These are phyloP conservation scores for Didymella glomerata DNA, from an alignment of 2,329 filamentous ascomycete species.

Conservation along the genomic window DNA sequence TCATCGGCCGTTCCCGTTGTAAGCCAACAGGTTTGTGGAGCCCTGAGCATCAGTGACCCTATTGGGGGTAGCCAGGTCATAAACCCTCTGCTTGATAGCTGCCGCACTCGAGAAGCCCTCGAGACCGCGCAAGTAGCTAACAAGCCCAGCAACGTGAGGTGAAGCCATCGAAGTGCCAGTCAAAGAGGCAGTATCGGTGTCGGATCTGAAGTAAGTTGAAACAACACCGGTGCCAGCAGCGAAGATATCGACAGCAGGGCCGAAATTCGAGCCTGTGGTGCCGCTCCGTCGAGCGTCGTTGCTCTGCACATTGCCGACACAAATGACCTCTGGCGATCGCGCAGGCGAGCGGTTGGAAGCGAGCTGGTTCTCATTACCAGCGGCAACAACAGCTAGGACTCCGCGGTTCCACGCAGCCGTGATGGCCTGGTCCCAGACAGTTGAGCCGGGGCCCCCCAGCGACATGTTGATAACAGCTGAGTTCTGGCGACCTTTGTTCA, in stretches of 20 bases:
- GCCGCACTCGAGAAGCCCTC: slow-evolving; percentile 45
- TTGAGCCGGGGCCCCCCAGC: slow-evolving; percentile 42
- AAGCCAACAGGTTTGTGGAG: slow-evolving; percentile 39
- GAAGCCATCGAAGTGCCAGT: slow-evolving; percentile 72
- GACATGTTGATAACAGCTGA: slow-evolving; percentile 52
- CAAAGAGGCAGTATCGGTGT: slow-evolving; percentile 55
- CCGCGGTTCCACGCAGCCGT: slow-evolving; percentile 43
- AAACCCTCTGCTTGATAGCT: slow-evolving; percentile 31
- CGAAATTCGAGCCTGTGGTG: slow-evolving; percentile 48
- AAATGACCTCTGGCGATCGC: slow-evolving; percentile 47
- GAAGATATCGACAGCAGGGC: slow-evolving; percentile 51
- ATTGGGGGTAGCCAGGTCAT: slow-evolving; percentile 30
- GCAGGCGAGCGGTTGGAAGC: slow-evolving; percentile 43
- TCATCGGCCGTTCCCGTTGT: slow-evolving; percentile 37
- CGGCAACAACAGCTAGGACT: slow-evolving; percentile 46
- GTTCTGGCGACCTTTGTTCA: slow-evolving; percentile 36
- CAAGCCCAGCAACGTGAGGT: slow-evolving; percentile 73
- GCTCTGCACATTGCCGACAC: slow-evolving; percentile 47
- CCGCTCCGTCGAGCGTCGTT: slow-evolving; percentile 32
- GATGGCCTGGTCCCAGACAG: slow-evolving; percentile 46
- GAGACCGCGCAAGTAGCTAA: slow-evolving; percentile 71
- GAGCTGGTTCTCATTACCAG: slow-evolving; percentile 46
- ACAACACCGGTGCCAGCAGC: slow-evolving; percentile 51
- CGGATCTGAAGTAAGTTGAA: slow-evolving; percentile 57
- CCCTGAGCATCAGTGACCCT: slow-evolving; percentile 34